Evolutionary conservation across 2,329 filamentous ascomycete genomes (phyloP), one percentile per base, ranked within the genome.

Genomic region (Neopestalotiopsis sp.): DNA sequence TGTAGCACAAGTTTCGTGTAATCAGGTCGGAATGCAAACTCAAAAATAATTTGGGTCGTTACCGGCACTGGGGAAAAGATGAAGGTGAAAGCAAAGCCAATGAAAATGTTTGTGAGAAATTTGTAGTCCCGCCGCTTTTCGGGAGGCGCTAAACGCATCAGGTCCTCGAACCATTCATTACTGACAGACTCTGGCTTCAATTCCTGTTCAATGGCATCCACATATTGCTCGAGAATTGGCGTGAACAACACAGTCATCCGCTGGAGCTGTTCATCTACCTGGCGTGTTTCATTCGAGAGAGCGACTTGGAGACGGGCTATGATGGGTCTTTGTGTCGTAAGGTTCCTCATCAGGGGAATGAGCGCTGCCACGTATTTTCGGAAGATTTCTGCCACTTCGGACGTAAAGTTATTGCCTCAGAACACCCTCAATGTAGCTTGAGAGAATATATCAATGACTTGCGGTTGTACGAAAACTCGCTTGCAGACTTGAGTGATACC

Each of bases 11-110:
- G 6, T 9, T 53, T 14, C 3, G 45, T 10, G n/a, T 53, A 53
- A 9, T 32, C 58, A 12, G 58, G 6, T 13, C 58, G 58, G 20
- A 14, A 61, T 7, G 58, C 58, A 20, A 61, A 32, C 58, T 61
- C 58, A 6, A 20, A 61, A 4, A 61, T 40, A 1, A 61, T 40
- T 20, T 61, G 58, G 14, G 58, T 61, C 13, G 58, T 61, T 1
- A 40, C 28, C 12, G 58, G 58, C 28, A 32, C 58, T 3, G 58
- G 58, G 0, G 58, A 61, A 13, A 61, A 61, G 13, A 61, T 40
- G 17, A 61, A 61, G 28, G 58, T 61, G 58, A 61, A 61, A 7
- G 58, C 58, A 40, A 61, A 61, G 28, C 58, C 58, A 17, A 61
- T 61, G 30, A 61, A 61, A 24, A 61, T 61, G n/a, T 61, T 61